Evolutionary conservation across 768 basidiomycete genomes (phyloP).

Genomic region (Russula ochroleuca): DNA sequence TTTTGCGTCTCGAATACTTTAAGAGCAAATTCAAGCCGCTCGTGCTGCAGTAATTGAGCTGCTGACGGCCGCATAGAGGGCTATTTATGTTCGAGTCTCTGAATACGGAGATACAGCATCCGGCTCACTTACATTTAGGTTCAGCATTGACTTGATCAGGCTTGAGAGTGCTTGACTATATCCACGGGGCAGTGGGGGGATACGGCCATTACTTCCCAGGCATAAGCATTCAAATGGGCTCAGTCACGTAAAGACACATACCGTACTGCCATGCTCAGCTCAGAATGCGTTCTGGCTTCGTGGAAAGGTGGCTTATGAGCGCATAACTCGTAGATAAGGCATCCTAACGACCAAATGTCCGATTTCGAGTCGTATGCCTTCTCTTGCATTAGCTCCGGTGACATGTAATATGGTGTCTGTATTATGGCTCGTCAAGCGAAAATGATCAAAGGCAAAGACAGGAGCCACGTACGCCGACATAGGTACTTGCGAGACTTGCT

Average conservation of each 20-base stretch:
- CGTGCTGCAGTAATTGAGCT: slow-evolving; percentile 73
- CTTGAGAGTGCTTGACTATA: slow-evolving; percentile 68
- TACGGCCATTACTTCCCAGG: slow-evolving; percentile 66
- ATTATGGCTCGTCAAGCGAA: neutral
- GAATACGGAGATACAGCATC: neutral
- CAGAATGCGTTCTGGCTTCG: slow-evolving; percentile 85
- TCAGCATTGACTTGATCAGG: slow-evolving; percentile 86
- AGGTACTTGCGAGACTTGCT: slow-evolving; percentile 90
- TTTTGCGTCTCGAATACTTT: slow-evolving; percentile 77
- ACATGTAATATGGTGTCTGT: slow-evolving; percentile 99
- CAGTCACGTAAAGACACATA: slow-evolving; percentile 33
- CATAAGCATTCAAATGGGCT: neutral
- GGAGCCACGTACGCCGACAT: slow-evolving; percentile 75
- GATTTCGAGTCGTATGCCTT: slow-evolving; percentile 97
- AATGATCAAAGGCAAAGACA: neutral
- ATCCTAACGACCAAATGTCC: slow-evolving; percentile 98
- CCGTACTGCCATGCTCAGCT: slow-evolving; percentile 80
- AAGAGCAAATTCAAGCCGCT: slow-evolving; percentile 63
- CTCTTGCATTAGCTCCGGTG: slow-evolving; percentile 96
- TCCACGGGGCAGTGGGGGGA: slow-evolving; percentile 81
- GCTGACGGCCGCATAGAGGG: slow-evolving; percentile 86
- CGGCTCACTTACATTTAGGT: slow-evolving; percentile 60
- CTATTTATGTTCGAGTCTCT: slow-evolving; percentile 37
- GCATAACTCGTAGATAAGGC: slow-evolving; percentile 94
- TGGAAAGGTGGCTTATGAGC: slow-evolving; percentile 91